phyloP scores from a whole-genome alignment of 768 basidiomycete species.

The Cubamyces lactineus region DNA sequence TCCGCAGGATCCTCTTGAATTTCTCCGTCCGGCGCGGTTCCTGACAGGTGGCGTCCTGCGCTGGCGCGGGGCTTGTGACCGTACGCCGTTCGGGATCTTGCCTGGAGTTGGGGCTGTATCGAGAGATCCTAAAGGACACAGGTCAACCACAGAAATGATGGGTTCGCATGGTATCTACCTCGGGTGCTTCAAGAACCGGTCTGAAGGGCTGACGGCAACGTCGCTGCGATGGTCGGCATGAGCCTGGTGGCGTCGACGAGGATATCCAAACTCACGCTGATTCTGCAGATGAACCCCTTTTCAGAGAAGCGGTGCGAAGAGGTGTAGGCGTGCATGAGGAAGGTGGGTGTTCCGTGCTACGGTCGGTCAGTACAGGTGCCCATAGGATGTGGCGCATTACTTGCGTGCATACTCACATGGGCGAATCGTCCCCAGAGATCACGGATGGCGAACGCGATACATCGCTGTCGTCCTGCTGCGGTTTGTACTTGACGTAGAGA shows the following conservation, averaged over 20 bases:
- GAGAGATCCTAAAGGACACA: constrained; percentile 3
- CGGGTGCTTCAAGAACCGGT: constrained; percentile 21
- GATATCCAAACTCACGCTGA: constrained; percentile 16
- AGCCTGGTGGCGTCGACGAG: constrained; percentile 3
- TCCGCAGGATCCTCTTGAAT: not conserved
- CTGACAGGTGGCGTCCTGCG: not conserved
- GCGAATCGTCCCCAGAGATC: not conserved
- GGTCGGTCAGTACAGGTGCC: too few species aligned
- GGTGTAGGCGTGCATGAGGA: constrained; percentile 1
- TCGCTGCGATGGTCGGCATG: constrained; percentile 5
- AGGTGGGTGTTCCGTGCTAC: not conserved
- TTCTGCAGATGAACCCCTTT: constrained; percentile 22
- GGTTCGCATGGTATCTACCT: constrained; percentile 8
- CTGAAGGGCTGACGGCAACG: constrained; percentile 15
- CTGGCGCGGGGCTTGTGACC: not conserved
- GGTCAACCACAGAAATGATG: not conserved
- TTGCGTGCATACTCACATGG: not conserved
- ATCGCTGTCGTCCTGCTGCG: not conserved
- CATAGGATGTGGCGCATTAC: not conserved
- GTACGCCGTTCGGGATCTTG: constrained; percentile 3
- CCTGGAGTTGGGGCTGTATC: not conserved
- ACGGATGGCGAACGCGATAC: not conserved
- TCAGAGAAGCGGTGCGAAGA: constrained; percentile 1
- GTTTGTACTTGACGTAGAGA: constrained; percentile 22
- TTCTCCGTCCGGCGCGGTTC: not conserved